phyloP scores from a whole-genome alignment of 2,329 filamentous ascomycete species.

The Colletotrichum sp. region DNA sequence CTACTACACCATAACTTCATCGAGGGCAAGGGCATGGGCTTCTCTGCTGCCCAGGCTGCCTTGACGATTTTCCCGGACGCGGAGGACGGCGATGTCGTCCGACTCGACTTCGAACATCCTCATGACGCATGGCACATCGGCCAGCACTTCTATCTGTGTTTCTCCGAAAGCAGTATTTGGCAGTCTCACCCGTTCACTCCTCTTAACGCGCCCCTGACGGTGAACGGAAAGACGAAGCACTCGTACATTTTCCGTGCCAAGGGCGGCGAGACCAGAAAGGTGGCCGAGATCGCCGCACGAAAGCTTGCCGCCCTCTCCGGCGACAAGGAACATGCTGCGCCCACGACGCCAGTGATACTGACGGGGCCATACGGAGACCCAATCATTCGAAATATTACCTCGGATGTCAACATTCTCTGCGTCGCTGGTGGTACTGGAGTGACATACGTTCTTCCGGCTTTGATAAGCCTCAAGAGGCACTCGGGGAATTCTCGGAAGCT shows the following conservation, averaged over 20 bases:
- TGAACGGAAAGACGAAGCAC: slow-evolving; percentile 48
- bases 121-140: slow-evolving; percentile 69
- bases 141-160: slow-evolving; percentile 75
- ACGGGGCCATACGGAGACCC: slow-evolving; percentile 67
- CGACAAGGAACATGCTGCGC: neutral
- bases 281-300: slow-evolving; percentile 50
- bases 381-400: slow-evolving; percentile 43
- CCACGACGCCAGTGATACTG: slow-evolving; percentile 61
- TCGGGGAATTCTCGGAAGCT: slow-evolving; percentile 43
- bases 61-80: slow-evolving; percentile 59
- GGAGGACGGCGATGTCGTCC: slow-evolving; percentile 65
- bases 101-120: slow-evolving; percentile 68
- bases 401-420: slow-evolving; percentile 44
- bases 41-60: slow-evolving; percentile 55
- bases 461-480: slow-evolving; percentile 42
- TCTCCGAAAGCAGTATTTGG: slow-evolving; percentile 70
- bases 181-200: slow-evolving; percentile 77
- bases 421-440: slow-evolving; percentile 46
- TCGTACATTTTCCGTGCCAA: slow-evolving; percentile 64
- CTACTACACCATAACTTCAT: slow-evolving; percentile 66
- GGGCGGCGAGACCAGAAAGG: slow-evolving; percentile 62
- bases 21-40: slow-evolving; percentile 49
- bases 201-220: slow-evolving; percentile 54
- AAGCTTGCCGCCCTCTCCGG: slow-evolving; percentile 31
- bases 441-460: slow-evolving; percentile 46